A percentile compares a stretch with the other conserved stretches of the same genome.
Conservation (phyloP, 1,284 basidiomycete genomes). For the Psilocybe mexicana region DNA sequence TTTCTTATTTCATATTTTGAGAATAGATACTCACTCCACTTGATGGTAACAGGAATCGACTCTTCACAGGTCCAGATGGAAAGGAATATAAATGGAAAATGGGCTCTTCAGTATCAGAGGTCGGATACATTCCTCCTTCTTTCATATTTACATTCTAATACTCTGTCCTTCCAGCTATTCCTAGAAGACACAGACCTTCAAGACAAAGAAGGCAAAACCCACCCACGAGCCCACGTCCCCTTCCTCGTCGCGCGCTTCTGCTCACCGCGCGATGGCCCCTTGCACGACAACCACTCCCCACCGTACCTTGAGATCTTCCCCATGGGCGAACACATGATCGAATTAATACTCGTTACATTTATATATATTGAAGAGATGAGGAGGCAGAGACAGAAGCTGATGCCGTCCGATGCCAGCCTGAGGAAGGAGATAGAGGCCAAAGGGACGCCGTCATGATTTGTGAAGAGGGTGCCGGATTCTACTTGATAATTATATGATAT, state of each 20-base stretch:
- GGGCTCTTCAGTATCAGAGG: conserved; percentile 22
- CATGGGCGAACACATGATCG: conserved; percentile 31
- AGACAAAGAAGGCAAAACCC: conserved; percentile 14
- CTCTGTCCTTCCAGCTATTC: conserved; percentile 21
- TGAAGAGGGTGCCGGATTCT: too few relatives aligned
- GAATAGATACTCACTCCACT: not conserved
- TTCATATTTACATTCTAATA: not conserved
- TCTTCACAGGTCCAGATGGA: conserved; percentile 35
- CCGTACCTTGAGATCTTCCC: conserved; percentile 32
- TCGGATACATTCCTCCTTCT: not conserved
- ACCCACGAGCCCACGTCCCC: conserved; percentile 13
- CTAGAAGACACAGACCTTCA: conserved; percentile 19
- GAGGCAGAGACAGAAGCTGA: not conserved
- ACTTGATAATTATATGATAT: too few relatives aligned
- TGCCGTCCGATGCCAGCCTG: too few relatives aligned
- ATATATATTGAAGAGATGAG: conserved; percentile 29
- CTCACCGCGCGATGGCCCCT: conserved; percentile 19
- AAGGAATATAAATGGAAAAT: conserved; percentile 38
- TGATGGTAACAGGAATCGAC: conserved; percentile 23
- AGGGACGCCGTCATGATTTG: too few relatives aligned
- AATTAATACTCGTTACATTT: conserved; percentile 36
- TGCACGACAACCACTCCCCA: conserved; percentile 18
- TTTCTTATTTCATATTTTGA: not conserved
- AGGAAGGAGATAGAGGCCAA: too few relatives aligned
- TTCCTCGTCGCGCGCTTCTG: conserved; percentile 28